A percentile compares a stretch with the other conserved stretches of the same genome.
Evolutionary conservation across 1,284 basidiomycete genomes (phyloP).

Genomic region (Heliocybe sulcata): DNA sequence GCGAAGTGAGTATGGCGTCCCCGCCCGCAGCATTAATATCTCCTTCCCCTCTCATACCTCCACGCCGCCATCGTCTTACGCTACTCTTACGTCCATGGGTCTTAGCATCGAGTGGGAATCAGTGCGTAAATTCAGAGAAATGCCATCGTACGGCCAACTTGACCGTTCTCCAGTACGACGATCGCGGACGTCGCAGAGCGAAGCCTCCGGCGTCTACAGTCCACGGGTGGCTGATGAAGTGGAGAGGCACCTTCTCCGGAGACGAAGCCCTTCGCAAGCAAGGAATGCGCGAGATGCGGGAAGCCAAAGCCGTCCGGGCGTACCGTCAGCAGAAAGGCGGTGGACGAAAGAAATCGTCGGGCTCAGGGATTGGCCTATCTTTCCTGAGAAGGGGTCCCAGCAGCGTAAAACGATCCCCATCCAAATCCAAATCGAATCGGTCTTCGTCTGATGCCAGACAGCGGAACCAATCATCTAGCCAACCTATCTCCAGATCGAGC

Average conservation of each 20-base stretch:
- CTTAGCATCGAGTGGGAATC: conserved; percentile 37
- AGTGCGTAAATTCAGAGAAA: conserved; percentile 13
- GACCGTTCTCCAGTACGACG: conserved; percentile 21
- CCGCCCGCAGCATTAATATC: neutral
- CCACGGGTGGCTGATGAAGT: conserved; percentile 75
- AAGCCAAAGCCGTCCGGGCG: conserved; percentile 19
- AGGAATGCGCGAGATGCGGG: conserved; percentile 31
- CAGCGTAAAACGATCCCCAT: neutral
- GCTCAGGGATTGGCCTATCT: neutral
- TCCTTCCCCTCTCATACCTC: neutral
- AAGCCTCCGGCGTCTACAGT: conserved; percentile 54
- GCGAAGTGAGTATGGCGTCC: conserved; percentile 1
- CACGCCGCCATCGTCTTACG: conserved; percentile 2
- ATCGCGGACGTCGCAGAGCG: conserved; percentile 40
- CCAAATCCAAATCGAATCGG: neutral
- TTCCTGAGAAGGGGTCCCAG: neutral
- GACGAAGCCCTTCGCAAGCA: conserved; percentile 52
- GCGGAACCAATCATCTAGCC: neutral
- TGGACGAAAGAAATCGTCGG: neutral
- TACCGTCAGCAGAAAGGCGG: conserved; percentile 9
- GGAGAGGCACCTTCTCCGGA: conserved; percentile 64
- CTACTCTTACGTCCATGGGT: conserved; percentile 13
- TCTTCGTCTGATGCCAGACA: neutral
- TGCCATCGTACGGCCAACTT: conserved; percentile 2
- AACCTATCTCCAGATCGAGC: neutral